Percentiles rank a stretch among this genome's conserved stretches.
Evolutionary conservation across 148 eudicot genomes (phyloP).

Genomic region (Rhododendron ferrugineum): DNA sequence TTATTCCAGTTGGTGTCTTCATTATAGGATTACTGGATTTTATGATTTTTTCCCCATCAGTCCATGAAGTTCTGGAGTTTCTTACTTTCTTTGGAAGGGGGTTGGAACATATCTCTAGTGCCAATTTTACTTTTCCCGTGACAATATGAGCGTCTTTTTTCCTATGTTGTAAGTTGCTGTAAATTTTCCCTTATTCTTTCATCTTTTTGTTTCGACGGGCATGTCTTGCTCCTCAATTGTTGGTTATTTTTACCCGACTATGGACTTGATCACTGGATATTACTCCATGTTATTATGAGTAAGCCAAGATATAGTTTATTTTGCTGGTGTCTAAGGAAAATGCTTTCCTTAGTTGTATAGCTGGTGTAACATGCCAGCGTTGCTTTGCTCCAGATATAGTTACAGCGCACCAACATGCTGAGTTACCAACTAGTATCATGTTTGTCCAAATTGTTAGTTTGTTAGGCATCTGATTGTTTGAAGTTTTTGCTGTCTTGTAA

Average conservation of each 20-base stretch:
- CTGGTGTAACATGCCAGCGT: background rate
- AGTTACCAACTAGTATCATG: background rate
- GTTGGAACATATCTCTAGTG: background rate
- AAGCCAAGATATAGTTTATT: background rate
- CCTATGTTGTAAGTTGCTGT: background rate
- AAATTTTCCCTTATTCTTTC: background rate
- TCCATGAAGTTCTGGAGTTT: background rate
- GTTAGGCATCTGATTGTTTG: background rate
- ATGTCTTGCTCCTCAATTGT: background rate
- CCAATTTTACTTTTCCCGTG: background rate
- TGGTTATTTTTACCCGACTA: background rate
- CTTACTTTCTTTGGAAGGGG: background rate
- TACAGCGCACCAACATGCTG: background rate
- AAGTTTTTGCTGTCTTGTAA: slow-evolving; percentile 8
- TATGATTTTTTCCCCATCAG: background rate
- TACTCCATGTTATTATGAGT: background rate
- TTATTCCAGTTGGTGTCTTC: background rate
- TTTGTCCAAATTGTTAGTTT: background rate
- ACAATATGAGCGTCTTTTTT: background rate
- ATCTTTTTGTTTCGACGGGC: background rate
- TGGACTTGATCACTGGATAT: background rate
- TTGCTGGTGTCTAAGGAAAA: background rate
- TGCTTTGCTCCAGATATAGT: background rate
- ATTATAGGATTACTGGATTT: background rate
- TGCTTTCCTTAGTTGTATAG: background rate